A percentile compares a stretch with the other conserved stretches of the same genome.
Conservation (phyloP, 2,329 filamentous ascomycete genomes). For the Penicillium sp. region DNA sequence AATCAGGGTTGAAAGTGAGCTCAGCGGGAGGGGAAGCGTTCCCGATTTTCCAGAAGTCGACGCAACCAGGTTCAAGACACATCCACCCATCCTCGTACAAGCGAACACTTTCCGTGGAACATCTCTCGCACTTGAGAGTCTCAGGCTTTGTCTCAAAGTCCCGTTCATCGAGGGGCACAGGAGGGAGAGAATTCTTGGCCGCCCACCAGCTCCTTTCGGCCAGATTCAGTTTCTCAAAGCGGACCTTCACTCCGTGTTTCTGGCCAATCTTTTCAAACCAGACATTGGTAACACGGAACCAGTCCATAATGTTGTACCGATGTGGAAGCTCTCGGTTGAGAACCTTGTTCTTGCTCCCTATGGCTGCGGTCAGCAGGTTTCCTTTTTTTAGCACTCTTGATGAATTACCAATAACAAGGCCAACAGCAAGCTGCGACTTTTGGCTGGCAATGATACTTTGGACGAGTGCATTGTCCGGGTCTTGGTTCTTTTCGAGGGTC, state of each 20-base stretch:
- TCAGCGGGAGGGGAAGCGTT: constrained; percentile 28
- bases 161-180: constrained; percentile 29
- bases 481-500: constrained; percentile 49
- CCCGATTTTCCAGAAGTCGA: constrained; percentile 53
- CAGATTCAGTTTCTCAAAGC: constrained; percentile 63
- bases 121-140: constrained; percentile 40
- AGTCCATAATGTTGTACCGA: constrained; percentile 64
- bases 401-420: constrained; percentile 53
- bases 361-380: constrained; percentile 23
- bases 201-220: constrained; percentile 59
- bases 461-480: constrained; percentile 43
- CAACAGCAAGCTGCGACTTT: constrained; percentile 50
- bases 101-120: constrained; percentile 34
- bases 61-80: constrained; percentile 56
- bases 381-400: fast-evolving
- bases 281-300: constrained; percentile 65
- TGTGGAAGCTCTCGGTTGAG: constrained; percentile 53
- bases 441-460: constrained; percentile 49
- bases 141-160: constrained; percentile 27
- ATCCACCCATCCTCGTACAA: constrained; percentile 54
- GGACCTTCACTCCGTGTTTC: constrained; percentile 53
- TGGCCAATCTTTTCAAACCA: constrained; percentile 59
- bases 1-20: constrained; percentile 54
- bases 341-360: constrained; percentile 52
- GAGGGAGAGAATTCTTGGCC: constrained; percentile 30